Conservation (phyloP, 2,329 filamentous ascomycete genomes). For the Seiridium unicorne region DNA sequence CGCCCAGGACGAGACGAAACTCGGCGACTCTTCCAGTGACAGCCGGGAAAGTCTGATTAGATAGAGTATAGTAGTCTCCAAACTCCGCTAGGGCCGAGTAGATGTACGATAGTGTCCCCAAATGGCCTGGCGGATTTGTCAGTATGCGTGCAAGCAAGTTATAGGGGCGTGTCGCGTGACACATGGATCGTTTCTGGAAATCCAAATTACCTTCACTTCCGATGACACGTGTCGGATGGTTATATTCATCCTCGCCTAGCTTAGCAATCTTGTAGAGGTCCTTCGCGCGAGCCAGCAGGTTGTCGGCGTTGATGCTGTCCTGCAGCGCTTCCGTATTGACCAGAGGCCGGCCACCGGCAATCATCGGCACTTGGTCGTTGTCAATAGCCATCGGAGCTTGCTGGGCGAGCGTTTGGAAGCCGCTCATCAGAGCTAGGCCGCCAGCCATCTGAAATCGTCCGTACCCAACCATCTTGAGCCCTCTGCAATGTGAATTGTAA, state of each 20-base stretch:
- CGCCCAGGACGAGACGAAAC: conserved; percentile 55
- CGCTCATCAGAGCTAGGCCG: conserved; percentile 11
- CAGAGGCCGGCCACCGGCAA: conserved; percentile 30
- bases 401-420: conserved; percentile 11
- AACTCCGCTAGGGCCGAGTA: conserved; percentile 51
- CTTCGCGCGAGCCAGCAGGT: conserved; percentile 58
- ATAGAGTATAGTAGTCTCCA: conserved; percentile 60
- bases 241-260: conserved; percentile 57
- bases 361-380: conserved; percentile 38
- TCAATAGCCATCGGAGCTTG: conserved; percentile 11
- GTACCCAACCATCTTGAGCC: conserved; percentile 7
- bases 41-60: conserved; percentile 64
- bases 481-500: background rate
- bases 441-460: conserved; percentile 8
- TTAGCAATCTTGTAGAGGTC: conserved; percentile 63
- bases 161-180: background rate
- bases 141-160: conserved; percentile 4
- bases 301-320: conserved; percentile 51
- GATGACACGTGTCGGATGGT: conserved; percentile 70
- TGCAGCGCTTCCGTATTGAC: conserved; percentile 57
- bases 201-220: conserved; percentile 56
- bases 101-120: conserved; percentile 64
- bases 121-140: conserved; percentile 48
- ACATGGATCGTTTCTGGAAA: background rate
- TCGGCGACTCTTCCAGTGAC: conserved; percentile 60